Percentiles rank a stretch among this genome's conserved stretches.
Conservation (phyloP, 352 stramenopile genomes). For the Phytophthora niederhauseri region DNA sequence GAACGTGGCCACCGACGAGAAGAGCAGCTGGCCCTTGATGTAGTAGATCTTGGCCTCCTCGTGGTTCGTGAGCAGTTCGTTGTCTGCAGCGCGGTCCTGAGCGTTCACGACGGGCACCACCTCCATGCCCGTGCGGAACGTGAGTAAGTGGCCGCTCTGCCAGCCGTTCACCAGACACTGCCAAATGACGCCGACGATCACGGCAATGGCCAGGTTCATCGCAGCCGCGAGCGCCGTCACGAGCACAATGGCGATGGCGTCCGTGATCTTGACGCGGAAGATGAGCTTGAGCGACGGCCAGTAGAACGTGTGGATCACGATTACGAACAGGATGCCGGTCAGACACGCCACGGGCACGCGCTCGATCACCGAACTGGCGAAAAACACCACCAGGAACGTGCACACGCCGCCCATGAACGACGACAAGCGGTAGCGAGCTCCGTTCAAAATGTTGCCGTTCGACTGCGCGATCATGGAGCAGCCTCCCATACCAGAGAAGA, state of each 20-base stretch:
- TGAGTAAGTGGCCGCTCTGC: slow-evolving; percentile 64
- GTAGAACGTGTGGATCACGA: slow-evolving; percentile 91
- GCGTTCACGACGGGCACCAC: slow-evolving; percentile 38
- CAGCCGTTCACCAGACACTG: slow-evolving; percentile 85
- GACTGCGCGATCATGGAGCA: slow-evolving; percentile 96
- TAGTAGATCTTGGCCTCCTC: slow-evolving; percentile 75
- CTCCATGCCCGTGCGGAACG: slow-evolving; percentile 41
- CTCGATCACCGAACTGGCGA: slow-evolving; percentile 84
- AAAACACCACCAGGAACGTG: slow-evolving; percentile 82
- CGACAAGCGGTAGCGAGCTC: slow-evolving; percentile 71
- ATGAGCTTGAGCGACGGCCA: slow-evolving; percentile 89
- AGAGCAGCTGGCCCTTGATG: slow-evolving; percentile 77
- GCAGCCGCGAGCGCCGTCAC: slow-evolving; percentile 85
- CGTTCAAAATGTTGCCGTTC: slow-evolving; percentile 91
- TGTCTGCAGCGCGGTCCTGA: slow-evolving; percentile 30
- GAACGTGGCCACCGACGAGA: slow-evolving; percentile 80
- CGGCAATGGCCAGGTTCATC: slow-evolving; percentile 89
- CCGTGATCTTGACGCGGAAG: slow-evolving; percentile 68
- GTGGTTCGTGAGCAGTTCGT: slow-evolving; percentile 41
- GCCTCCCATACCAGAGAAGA: slow-evolving; percentile 94
- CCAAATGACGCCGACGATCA: slow-evolving; percentile 86
- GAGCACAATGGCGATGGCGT: slow-evolving; percentile 82
- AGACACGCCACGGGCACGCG: slow-evolving; percentile 86
- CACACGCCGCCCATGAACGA: slow-evolving; percentile 66
- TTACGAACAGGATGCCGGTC: slow-evolving; percentile 89